Conservation (phyloP, 2,329 filamentous ascomycete genomes). For the Metarhizium guizhouense region DNA sequence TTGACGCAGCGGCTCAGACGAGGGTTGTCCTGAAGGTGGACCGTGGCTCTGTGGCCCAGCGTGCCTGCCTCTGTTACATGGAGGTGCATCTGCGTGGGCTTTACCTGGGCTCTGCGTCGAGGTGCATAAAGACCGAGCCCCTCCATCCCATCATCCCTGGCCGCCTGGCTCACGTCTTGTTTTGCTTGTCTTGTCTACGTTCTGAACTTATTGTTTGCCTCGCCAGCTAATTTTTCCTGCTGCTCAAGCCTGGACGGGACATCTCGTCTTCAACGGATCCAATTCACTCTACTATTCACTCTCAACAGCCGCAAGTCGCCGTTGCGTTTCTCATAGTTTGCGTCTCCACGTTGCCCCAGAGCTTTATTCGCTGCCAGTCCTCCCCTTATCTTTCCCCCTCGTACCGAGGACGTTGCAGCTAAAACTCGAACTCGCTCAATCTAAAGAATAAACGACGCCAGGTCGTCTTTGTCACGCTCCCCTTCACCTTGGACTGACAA, state of each 20-base stretch:
- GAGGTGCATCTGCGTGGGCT: neutral
- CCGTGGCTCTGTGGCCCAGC: neutral
- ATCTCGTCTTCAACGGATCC: neutral
- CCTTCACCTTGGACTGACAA: neutral
- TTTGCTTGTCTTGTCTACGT: neutral
- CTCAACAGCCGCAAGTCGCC: neutral
- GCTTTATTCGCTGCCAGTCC: neutral
- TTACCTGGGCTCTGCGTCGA: neutral
- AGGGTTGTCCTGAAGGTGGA: constrained; percentile 4
- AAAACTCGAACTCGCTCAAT: neutral
- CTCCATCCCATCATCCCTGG: constrained; percentile 9
- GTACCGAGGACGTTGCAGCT: neutral
- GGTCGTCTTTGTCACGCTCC: neutral
- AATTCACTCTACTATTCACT: neutral
- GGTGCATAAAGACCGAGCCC: constrained; percentile 9
- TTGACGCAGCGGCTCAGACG: neutral
- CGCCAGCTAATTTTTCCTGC: neutral
- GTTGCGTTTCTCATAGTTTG: neutral
- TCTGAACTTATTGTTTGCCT: neutral
- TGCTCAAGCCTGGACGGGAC: neutral
- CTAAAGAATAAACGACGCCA: neutral
- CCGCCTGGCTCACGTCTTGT: neutral
- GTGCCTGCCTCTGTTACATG: neutral
- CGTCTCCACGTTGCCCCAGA: neutral
- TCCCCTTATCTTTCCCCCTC: neutral